Percentiles rank a stretch among this genome's conserved stretches.
Conservation (phyloP, 2,329 filamentous ascomycete genomes). For the Catunica adiposa region DNA sequence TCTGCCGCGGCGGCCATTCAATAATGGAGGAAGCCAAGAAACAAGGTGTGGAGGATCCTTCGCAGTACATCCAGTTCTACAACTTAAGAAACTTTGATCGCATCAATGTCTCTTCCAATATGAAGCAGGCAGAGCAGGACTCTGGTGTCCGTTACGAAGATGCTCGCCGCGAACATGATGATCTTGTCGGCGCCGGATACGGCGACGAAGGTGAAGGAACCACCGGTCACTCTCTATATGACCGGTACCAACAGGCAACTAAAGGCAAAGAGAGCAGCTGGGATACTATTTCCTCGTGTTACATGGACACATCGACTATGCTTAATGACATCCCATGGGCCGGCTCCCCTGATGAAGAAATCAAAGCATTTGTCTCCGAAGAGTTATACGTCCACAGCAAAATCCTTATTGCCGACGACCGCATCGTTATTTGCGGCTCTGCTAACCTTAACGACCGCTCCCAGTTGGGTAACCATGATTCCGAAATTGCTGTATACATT, state of each 20-base stretch:
- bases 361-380: constrained; percentile 45
- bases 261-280: constrained; percentile 24
- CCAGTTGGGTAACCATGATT: constrained; percentile 71
- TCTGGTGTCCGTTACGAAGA: constrained; percentile 53
- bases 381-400: constrained; percentile 51
- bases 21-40: constrained; percentile 57
- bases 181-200: constrained; percentile 33
- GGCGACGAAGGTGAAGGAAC: constrained; percentile 22
- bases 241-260: constrained; percentile 56
- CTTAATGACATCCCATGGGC: constrained; percentile 43
- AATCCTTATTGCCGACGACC: constrained; percentile 66
- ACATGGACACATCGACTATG: constrained; percentile 63
- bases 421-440: constrained; percentile 63
- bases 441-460: constrained; percentile 46
- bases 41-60: constrained; percentile 52
- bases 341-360: constrained; percentile 37
- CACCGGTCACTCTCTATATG: constrained; percentile 34
- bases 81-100: constrained; percentile 74
- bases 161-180: constrained; percentile 47
- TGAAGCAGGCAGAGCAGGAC: constrained; percentile 42
- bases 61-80: constrained; percentile 66
- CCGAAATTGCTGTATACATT: constrained; percentile 78
- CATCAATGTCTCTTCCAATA: constrained; percentile 51
- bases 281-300: constrained; percentile 64
- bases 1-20: constrained; percentile 58